Percentiles rank a stretch among this genome's conserved stretches.
phyloP scores from a whole-genome alignment of 2,329 filamentous ascomycete species.

The Claviceps pusilla region DNA sequence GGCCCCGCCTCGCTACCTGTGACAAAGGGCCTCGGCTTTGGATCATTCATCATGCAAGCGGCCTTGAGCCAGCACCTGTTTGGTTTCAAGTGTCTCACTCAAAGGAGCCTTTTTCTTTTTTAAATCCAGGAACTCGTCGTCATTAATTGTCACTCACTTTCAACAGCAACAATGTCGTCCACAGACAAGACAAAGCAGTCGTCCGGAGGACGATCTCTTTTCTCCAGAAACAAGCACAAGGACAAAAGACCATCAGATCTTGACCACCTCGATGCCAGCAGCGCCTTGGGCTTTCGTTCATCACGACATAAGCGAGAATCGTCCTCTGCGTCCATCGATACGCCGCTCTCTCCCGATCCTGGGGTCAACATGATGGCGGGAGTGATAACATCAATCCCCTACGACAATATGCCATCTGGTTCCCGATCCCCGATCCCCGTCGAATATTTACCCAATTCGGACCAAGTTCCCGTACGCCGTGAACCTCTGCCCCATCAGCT shows the following conservation, averaged over 20 bases:
- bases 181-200: conserved; percentile 72
- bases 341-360: conserved; percentile 46
- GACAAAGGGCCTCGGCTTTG: conserved; percentile 6
- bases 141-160: background rate
- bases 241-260: conserved; percentile 46
- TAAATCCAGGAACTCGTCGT: background rate
- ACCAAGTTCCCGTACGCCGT: conserved; percentile 47
- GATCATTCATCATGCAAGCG: conserved; percentile 23
- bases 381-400: conserved; percentile 76
- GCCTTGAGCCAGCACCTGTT: conserved; percentile 22
- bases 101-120: conserved; percentile 8
- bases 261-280: conserved; percentile 44
- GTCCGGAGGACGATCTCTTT: conserved; percentile 63
- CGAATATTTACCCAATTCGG: conserved; percentile 56
- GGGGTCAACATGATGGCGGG: conserved; percentile 63
- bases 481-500: conserved; percentile 72
- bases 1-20: conserved; percentile 3
- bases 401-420: conserved; percentile 54
- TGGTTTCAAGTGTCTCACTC: conserved; percentile 20
- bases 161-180: conserved; percentile 35
- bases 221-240: conserved; percentile 76
- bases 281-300: conserved; percentile 48
- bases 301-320: conserved; percentile 64
- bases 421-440: conserved; percentile 55
- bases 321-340: conserved; percentile 57